Evolutionary conservation across 257 asterid genomes (phyloP).

Genomic region (Leptodermis oblonga): DNA sequence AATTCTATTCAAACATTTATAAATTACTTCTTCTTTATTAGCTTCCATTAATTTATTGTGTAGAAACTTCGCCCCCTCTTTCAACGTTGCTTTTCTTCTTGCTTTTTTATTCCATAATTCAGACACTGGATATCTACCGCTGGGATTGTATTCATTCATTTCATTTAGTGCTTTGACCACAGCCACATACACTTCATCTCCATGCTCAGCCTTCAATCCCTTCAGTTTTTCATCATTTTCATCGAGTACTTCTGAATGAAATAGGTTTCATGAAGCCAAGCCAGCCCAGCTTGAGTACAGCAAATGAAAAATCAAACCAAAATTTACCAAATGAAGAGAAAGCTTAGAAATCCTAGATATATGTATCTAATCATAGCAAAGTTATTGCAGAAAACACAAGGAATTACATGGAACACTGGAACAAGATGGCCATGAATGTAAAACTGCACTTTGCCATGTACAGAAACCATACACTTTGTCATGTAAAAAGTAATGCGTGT

Average conservation of each 20-base stretch:
- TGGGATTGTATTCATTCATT: conserved; percentile 24
- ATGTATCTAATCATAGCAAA: neutral
- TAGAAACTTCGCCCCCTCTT: conserved; percentile 20
- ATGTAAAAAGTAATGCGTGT: neutral
- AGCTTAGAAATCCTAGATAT: neutral
- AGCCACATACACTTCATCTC: conserved; percentile 17
- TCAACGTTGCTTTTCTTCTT: conserved; percentile 18
- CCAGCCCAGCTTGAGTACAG: neutral
- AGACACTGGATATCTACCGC: conserved; percentile 22
- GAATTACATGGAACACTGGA: neutral
- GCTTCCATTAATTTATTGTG: conserved; percentile 19
- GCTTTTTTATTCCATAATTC: conserved; percentile 26
- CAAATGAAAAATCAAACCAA: neutral
- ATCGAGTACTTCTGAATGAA: conserved; percentile 17
- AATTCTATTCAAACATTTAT: too few species aligned
- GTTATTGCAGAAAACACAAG: neutral
- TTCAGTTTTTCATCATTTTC: conserved; percentile 21
- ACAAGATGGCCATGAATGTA: neutral
- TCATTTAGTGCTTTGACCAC: conserved; percentile 21
- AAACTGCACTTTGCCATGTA: neutral
- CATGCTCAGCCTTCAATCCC: conserved; percentile 10
- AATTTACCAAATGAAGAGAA: neutral
- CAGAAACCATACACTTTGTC: neutral
- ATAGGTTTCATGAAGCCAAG: neutral
- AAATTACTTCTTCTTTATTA: conserved; percentile 14